Evolutionary conservation across 2,329 filamentous ascomycete species (phyloP), one percentile per base, ranked within the genome.

Genomic region (Dactylellina parvicollis): DNA sequence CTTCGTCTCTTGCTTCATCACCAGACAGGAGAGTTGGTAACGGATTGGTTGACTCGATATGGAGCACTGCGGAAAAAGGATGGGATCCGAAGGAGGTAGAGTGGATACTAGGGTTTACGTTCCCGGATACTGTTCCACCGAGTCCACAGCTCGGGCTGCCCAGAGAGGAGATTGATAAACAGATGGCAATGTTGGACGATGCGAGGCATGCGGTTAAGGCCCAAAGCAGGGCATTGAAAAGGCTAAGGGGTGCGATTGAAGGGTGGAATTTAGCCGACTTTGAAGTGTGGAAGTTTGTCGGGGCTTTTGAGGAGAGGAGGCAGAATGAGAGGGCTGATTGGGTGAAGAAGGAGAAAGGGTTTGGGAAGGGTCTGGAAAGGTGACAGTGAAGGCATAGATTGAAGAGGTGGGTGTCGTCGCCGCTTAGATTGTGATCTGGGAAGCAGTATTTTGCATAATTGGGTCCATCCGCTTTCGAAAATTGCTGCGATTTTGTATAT

Each of bases 41-140:
- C 1, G 42, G 66, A 4, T 9, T 56, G 0, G 83, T 87, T 0
- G 88, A 87, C 76, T 73, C 69, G 8, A 50, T 97, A 18, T 97
- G 93, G 93, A 83, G 96, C 18, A 90, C 89, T 0, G 90, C 91
- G n/a, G 88, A 90, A 78, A 83, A 83, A 12, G 81, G 85, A 0
- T 81, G 83, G 2, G 60, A 73, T 61, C 4, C 44, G n/a, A 80
- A 85, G n/a, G 90, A 95, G 75, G 83, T 96, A 1, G 90, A 94
- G 79, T 98, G 92, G 92, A 86, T 90, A 76, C 92, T 98, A 79
- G 95, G 94, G 60, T 98, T 98, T 80, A 83, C 85, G 12, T 85
- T 97, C 8, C 91, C 93, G 84, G 46, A 82, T 84, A 64, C 85
- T 85, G 52, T 67, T 65, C 82, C 84, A 64, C n/a, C 67, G 16